Base-by-base conservation (phyloP, 2,329 filamentous ascomycete species). In the Alternaria alternata region DNA sequence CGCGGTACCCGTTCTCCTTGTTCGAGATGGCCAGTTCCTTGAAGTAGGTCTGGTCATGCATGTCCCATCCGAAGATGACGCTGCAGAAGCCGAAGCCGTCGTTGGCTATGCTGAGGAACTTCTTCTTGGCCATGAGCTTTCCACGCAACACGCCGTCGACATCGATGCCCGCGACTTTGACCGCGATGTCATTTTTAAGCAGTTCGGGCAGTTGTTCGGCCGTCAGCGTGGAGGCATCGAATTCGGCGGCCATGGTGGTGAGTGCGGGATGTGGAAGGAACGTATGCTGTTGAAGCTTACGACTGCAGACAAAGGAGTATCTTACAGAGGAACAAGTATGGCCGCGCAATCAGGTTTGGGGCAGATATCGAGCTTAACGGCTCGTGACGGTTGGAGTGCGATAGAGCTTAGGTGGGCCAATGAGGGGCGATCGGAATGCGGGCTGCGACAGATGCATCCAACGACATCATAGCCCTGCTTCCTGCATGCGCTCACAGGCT, bases 51-150 rank as follows among this genome's bases (percentile, higher is more conserved):
- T 88, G 85, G 75, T 97, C 94, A 79, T 97, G 93, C 92, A 97
- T 96, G 80, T 97, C 93, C 94, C 94, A 97, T 76, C 94, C 93
- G 73, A 96, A 97, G 66, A 97, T 88, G 68, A 97, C 93, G 20
- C 91, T 95, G 83, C 94, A 97, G 84, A 97, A 97, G 54, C 93
- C 94, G 71, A 97, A 97, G 52, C 93, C 94, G 44, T 88, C 86
- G 42, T 87, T 80, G n/a, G 89, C 90, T 54, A 97, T 87, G 30
- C 91, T 92, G 38, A 97, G 83, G 79, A 97, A 97, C 82, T 97
- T 97, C 76, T 90, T 91, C 85, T 96, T 96, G 70, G 92, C 92
- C 80, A 97, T 89, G 63, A 97, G 86, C 82, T 97, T 97, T 69
- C 93, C 93, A 57, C 93, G 91, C 56, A 97, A 84, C 52, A 93